Base-by-base conservation (phyloP, 768 basidiomycete genomes). In the Lactarius psammicola region DNA sequence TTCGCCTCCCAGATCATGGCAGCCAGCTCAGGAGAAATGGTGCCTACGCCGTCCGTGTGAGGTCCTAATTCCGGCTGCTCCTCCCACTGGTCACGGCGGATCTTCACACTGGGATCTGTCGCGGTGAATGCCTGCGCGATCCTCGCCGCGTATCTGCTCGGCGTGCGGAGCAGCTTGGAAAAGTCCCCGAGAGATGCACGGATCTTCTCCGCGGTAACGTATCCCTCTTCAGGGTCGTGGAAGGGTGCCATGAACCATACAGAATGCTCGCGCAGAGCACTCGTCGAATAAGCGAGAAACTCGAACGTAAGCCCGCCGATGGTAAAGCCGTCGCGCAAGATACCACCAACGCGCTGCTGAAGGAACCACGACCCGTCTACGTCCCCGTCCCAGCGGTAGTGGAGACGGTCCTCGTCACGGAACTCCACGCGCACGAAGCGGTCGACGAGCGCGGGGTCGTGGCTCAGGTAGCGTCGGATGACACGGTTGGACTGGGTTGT, bases 341-440 rank as follows among this genome's bases (percentile, higher is more conserved):
- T 60, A n/a, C 57, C 63, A 0, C 71, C 68, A 34, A 76, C 67
- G 23, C 71, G 71, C 36, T 57, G 28, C 7, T 79, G 75, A 2
- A 92, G 78, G 72, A 87, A 86, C 17, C 76, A 72, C 2, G 76
- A 73, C 0, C 83, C 84, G 67, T 91, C 87, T 6, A 88, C 84
- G 44, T 84, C 84, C 11, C 84, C 80, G 62, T 84, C 83, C 89
- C 89, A 91, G 17, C 86, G 82, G 66, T 88, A 89, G 42, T 84
- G 81, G 18, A 89, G 79, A 38, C 81, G 80, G 69, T 94, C 89
- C 76, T 95, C 93, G 62, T 94, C 93, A 7, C 88, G 84, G 71
- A 95, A 92, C 69, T 90, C 87, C 30, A 94, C 92, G 13, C 94
- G 86, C 34, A 95, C 73, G 72, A 95, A 95, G 70, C 84, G 78